Base-by-base conservation (phyloP, 1,139 yeast species). In the Suhomyces taliae region DNA sequence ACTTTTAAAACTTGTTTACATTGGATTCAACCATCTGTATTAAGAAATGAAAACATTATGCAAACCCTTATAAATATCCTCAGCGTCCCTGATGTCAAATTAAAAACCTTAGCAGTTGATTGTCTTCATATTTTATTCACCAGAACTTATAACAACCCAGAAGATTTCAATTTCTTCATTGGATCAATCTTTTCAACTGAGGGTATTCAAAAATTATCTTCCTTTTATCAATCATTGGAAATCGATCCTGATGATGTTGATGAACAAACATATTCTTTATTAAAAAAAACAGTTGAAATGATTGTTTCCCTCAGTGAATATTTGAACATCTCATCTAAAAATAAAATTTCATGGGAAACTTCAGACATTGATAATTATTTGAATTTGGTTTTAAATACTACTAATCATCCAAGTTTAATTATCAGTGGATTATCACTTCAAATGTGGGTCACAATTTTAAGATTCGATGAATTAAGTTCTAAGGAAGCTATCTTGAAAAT, bases 211-310 rank as follows among this genome's bases (percentile, higher is more conserved):
- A 78, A 89, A 57, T 74, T 93, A 44, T 67, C 81, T 14, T 77
- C 75, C 43, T 89, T 90, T 37, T 90, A 85, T 64, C 77, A 78
- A 43, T 74, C 83, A 9, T 71, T 88, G 42, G 71, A 72, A 45
- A 71, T 87, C 33, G 87, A 90, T 60, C 81, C 93, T 0, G 86
- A 86, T 50, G 88, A 85, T 58, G 76, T 90, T 34, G 96, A 90
- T 62, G 97, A 90, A 58, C 76, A 69, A 47, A 78, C 79, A 34
- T 93, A 95, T 62, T 83, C 95, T 0, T 76, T 93, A 50, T 71
- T 88, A 53, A 93, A 93, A 62, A 91, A 93, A 65, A 79, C 93
- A 24, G 97, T 91, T 6, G 99, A 95, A 64, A 87, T 93, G 89
- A 82, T 91, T 42, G 96, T 93, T 36, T 90, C 95, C 1, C 72